Percentiles rank a stretch among this genome's conserved stretches.
Evolutionary conservation across 495 filamentous ascomycete species (phyloP).

Genomic region (Hamigera avellanea): DNA sequence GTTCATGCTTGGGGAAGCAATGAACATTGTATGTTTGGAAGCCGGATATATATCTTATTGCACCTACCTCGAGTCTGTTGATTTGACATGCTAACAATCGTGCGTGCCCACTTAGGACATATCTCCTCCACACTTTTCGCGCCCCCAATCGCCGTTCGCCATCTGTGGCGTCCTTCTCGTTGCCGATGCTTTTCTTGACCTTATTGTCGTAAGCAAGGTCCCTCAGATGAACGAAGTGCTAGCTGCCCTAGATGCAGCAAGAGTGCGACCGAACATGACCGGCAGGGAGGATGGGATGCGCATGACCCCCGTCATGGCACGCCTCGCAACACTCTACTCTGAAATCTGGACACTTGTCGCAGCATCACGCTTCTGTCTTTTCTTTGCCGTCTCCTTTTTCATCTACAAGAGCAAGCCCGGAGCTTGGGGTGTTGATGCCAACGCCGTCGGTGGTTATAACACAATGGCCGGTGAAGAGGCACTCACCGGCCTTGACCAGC

Average conservation of each 20-base stretch:
- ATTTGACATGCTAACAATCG: constrained; percentile 1
- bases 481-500: constrained; percentile 33
- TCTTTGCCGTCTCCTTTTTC: constrained; percentile 55
- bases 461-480: constrained; percentile 21
- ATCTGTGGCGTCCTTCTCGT: constrained; percentile 61
- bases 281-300: constrained; percentile 7
- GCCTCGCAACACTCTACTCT: constrained; percentile 42
- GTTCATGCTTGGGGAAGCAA: constrained; percentile 70
- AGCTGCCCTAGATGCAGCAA: constrained; percentile 16
- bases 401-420: constrained; percentile 48
- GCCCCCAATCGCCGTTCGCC: constrained; percentile 53
- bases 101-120: too few relatives aligned
- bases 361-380: constrained; percentile 51
- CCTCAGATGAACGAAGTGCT: constrained; percentile 29
- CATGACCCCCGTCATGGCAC: constrained; percentile 15
- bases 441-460: constrained; percentile 6
- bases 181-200: constrained; percentile 57
- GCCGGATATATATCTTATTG: constrained; percentile 26
- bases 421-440: constrained; percentile 16
- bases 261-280: constrained; percentile 6
- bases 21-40: constrained; percentile 51
- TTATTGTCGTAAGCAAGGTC: constrained; percentile 51
- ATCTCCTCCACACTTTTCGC: constrained; percentile 41
- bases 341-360: constrained; percentile 70
- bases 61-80: neutral